Percentiles rank a stretch among this genome's conserved stretches.
phyloP scores from a whole-genome alignment of 306 rosid species.

The Corylus avellana region DNA sequence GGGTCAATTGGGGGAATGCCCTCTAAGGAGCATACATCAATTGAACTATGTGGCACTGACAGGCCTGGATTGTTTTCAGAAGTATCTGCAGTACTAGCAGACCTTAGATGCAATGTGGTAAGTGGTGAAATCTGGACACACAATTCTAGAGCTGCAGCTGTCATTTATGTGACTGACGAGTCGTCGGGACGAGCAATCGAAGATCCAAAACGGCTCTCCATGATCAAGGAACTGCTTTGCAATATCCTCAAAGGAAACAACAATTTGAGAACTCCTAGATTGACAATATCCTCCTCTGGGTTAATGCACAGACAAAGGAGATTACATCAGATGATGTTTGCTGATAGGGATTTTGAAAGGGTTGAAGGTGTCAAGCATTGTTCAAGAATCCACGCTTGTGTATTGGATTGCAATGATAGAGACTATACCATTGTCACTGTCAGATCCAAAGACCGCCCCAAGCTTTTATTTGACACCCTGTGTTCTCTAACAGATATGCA shows the following conservation, averaged over 20 bases:
- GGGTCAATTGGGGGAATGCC: conserved; percentile 82
- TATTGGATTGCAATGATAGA: conserved; percentile 70
- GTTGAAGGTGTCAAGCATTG: conserved; percentile 43
- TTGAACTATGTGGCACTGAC: conserved; percentile 90
- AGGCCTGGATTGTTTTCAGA: conserved; percentile 93
- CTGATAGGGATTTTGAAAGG: conserved; percentile 87
- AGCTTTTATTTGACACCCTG: conserved; percentile 79
- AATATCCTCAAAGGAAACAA: conserved; percentile 74
- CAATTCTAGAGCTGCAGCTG: conserved; percentile 87
- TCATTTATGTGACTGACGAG: conserved; percentile 78
- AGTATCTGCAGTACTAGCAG: conserved; percentile 88
- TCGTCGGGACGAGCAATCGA: conserved; percentile 62
- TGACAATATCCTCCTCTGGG: conserved; percentile 70
- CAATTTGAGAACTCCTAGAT: conserved; percentile 67
- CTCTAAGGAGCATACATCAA: conserved; percentile 82
- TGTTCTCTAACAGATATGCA: conserved; percentile 97
- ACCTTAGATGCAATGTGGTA: conserved; percentile 83
- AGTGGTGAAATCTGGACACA: conserved; percentile 98
- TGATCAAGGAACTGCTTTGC: conserved; percentile 73
- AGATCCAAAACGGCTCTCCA: conserved; percentile 63
- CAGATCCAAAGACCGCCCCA: conserved; percentile 84
- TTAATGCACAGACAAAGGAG: conserved; percentile 77
- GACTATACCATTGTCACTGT: conserved; percentile 77
- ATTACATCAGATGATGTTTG: conserved; percentile 92
- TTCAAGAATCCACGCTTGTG: conserved; percentile 65